Conservation (phyloP, 2,329 filamentous ascomycete species). For the Raffaelea arxii region DNA sequence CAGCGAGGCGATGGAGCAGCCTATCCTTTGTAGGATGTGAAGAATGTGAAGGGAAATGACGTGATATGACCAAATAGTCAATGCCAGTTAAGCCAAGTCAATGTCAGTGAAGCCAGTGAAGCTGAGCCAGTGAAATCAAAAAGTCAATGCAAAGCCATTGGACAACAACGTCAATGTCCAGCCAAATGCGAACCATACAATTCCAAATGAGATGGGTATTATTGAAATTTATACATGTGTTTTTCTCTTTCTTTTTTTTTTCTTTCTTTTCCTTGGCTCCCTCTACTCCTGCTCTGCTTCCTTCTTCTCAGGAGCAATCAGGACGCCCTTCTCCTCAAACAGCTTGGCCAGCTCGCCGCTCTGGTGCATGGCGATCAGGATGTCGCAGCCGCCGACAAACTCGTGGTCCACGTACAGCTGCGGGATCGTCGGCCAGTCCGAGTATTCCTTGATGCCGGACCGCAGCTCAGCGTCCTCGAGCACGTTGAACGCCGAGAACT, state of each 20-base stretch:
- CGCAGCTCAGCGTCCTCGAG: constrained; percentile 83
- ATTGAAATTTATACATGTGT: too few relatives aligned
- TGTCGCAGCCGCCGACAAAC: constrained; percentile 96
- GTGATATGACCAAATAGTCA: too few relatives aligned
- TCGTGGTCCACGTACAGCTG: constrained; percentile 94
- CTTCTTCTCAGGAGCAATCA: constrained; percentile 49
- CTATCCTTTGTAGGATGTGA: constrained; percentile 41
- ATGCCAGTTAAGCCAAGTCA: too few relatives aligned
- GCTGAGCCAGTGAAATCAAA: too few relatives aligned
- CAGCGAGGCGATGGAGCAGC: constrained; percentile 70
- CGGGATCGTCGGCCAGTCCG: constrained; percentile 97
- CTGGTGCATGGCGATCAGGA: constrained; percentile 93
- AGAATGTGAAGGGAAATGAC: too few relatives aligned
- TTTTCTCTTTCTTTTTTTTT: not conserved
- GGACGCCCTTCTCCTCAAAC: constrained; percentile 83
- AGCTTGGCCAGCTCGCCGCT: constrained; percentile 87
- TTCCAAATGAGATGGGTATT: too few relatives aligned
- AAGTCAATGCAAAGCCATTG: too few relatives aligned
- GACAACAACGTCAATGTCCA: too few relatives aligned
- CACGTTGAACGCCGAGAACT: constrained; percentile 98
- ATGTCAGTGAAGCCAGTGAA: too few relatives aligned
- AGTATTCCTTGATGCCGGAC: constrained; percentile 95
- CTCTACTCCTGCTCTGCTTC: constrained; percentile 31
- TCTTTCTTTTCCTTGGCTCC: constrained; percentile 23
- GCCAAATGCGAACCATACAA: too few relatives aligned